These are phyloP conservation scores for Penicillium tannophilum DNA, from an alignment of 495 filamentous ascomycete genomes.

Conservation along the genomic window DNA sequence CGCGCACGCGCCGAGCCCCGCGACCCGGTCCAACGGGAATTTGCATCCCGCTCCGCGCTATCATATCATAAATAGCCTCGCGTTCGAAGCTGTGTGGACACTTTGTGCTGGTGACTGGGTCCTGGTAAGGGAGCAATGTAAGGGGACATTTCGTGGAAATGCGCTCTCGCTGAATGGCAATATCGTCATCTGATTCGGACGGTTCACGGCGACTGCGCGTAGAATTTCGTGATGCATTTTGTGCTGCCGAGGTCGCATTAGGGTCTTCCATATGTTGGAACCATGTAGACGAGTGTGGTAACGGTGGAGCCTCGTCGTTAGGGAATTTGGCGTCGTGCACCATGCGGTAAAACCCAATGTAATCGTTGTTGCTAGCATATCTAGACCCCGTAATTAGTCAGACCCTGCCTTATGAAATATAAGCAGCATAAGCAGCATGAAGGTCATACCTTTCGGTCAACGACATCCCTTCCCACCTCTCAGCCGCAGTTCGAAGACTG, in stretches of 20 bases:
- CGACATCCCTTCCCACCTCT: slow-evolving; percentile 37
- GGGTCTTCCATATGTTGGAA: slow-evolving; percentile 59
- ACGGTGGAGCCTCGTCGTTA: slow-evolving; percentile 59
- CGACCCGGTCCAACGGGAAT: slow-evolving; percentile 24
- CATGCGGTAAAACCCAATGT: slow-evolving; percentile 73
- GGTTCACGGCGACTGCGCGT: slow-evolving; percentile 29
- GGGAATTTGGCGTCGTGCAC: slow-evolving; percentile 76
- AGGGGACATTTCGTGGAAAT: slow-evolving; percentile 78
- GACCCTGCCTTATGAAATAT: background rate
- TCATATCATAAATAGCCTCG: slow-evolving; percentile 66
- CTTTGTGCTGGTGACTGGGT: slow-evolving; percentile 73
- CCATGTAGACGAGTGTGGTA: slow-evolving; percentile 73
- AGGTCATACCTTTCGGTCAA: slow-evolving; percentile 40
- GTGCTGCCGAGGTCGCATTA: slow-evolving; percentile 6
- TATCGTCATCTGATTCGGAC: slow-evolving; percentile 68
- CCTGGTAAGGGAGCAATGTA: slow-evolving; percentile 70
- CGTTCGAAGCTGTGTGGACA: slow-evolving; percentile 87
- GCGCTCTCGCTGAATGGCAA: slow-evolving; percentile 69
- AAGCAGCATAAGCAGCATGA: background rate
- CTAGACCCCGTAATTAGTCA: slow-evolving; percentile 20
- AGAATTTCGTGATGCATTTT: background rate
- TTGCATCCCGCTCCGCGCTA: slow-evolving; percentile 40
- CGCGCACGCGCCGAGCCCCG: slow-evolving; percentile 23
- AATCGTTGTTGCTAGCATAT: slow-evolving; percentile 78
- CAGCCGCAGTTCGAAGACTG: slow-evolving; percentile 26